These are phyloP conservation scores for Neofusicoccum sp. DNA, from an alignment of 2,329 filamentous ascomycete genomes.

Conservation along the genomic window DNA sequence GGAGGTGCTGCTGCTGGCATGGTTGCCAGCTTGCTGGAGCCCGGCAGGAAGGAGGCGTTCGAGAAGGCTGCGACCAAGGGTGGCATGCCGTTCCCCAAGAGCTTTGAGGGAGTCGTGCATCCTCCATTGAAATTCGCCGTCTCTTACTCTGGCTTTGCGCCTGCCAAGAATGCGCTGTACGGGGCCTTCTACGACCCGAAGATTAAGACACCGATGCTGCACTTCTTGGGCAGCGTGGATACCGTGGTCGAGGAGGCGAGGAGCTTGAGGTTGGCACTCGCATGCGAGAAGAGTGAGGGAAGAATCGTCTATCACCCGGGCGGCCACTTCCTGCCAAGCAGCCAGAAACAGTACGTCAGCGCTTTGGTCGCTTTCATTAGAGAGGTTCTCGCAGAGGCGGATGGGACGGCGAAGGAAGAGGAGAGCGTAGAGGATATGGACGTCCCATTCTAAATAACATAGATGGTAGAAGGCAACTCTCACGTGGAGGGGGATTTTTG, in stretches of 20 bases:
- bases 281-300: conserved; percentile 57
- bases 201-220: conserved; percentile 76
- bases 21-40: conserved; percentile 72
- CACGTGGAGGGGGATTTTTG: not conserved
- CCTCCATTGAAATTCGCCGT: conserved; percentile 64
- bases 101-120: conserved; percentile 28
- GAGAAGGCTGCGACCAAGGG: conserved; percentile 39
- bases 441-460: conserved; percentile 57
- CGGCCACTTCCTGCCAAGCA: conserved; percentile 81
- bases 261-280: conserved; percentile 67
- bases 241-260: conserved; percentile 82
- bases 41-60: conserved; percentile 52
- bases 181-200: conserved; percentile 72
- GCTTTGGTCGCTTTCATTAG: conserved; percentile 73
- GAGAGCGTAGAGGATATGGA: conserved; percentile 70
- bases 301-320: conserved; percentile 76
- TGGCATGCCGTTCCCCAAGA: conserved; percentile 56
- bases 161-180: conserved; percentile 62
- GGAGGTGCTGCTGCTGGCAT: conserved; percentile 74
- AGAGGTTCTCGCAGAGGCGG: conserved; percentile 49
- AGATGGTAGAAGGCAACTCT: not conserved
- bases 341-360: conserved; percentile 78
- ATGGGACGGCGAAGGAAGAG: conserved; percentile 47
- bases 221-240: conserved; percentile 82
- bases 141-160: conserved; percentile 76